Evolutionary conservation across 1,284 basidiomycete genomes (phyloP).

Genomic region (Trametes sp.): DNA sequence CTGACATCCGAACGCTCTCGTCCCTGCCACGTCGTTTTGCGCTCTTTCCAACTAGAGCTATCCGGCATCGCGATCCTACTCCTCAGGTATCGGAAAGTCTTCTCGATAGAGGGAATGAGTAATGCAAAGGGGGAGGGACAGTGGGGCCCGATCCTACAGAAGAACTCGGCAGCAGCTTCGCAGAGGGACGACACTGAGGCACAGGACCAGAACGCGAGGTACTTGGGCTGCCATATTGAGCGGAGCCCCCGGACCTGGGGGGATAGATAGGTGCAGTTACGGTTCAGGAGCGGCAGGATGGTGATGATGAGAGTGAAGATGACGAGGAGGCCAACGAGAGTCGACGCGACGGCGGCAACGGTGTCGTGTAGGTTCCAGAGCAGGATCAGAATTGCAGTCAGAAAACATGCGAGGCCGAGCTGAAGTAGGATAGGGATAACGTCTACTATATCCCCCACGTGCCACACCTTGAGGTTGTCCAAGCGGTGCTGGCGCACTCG

Average conservation of each 20-base stretch:
- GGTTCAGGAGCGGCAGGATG: slow-evolving; percentile 9
- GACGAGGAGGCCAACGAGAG: neutral
- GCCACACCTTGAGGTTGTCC: slow-evolving; percentile 21
- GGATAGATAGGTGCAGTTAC: neutral
- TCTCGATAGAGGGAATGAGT: too few species aligned
- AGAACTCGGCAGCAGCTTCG: too few species aligned
- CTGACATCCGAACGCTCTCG: neutral
- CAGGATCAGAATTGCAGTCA: slow-evolving; percentile 25
- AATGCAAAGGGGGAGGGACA: too few species aligned
- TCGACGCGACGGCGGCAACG: slow-evolving; percentile 10
- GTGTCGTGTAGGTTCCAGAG: slow-evolving; percentile 19
- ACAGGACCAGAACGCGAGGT: too few species aligned
- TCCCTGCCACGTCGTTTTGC: neutral
- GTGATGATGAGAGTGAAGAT: slow-evolving; percentile 7
- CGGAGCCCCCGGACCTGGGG: neutral
- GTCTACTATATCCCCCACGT: slow-evolving; percentile 15
- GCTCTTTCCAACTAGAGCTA: too few species aligned
- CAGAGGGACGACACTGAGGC: too few species aligned
- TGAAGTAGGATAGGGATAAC: slow-evolving; percentile 27
- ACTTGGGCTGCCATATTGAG: too few species aligned
- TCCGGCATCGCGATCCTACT: too few species aligned
- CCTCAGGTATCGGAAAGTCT: too few species aligned
- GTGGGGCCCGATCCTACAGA: too few species aligned
- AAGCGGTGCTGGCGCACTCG: slow-evolving; percentile 27
- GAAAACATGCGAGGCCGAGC: slow-evolving; percentile 20